Percentiles rank a stretch among this genome's conserved stretches.
phyloP scores from a whole-genome alignment of 805 yeast species.

The Candida wancherniae region DNA sequence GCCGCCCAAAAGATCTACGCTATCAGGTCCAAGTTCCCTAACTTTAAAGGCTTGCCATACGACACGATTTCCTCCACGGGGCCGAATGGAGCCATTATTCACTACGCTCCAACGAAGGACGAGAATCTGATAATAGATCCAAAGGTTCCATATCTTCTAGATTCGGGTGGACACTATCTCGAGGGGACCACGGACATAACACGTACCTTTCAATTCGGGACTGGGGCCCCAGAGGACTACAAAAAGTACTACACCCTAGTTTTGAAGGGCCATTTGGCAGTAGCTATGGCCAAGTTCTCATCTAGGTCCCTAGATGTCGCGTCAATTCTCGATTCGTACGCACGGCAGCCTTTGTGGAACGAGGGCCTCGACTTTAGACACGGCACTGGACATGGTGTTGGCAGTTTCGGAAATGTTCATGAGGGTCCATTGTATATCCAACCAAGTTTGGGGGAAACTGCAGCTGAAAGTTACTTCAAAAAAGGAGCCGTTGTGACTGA shows the following conservation, averaged over 20 bases:
- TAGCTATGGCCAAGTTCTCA: conserved; percentile 77
- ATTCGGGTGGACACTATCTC: conserved; percentile 86
- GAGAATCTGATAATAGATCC: conserved; percentile 60
- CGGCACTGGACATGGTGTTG: conserved; percentile 98
- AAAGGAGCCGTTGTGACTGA: conserved; percentile 76
- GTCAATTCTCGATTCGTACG: conserved; percentile 69
- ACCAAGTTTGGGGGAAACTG: conserved; percentile 46
- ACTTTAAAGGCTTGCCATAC: conserved; percentile 66
- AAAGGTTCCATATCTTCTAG: conserved; percentile 66
- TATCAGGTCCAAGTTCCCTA: conserved; percentile 48
- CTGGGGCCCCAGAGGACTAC: conserved; percentile 32
- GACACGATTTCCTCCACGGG: conserved; percentile 77
- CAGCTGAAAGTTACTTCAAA: conserved; percentile 36
- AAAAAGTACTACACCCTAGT: conserved; percentile 78
- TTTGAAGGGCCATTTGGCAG: conserved; percentile 84
- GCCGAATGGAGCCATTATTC: conserved; percentile 69
- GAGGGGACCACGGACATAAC: conserved; percentile 98
- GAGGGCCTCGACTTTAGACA: conserved; percentile 84
- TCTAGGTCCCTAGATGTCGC: conserved; percentile 60
- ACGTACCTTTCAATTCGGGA: conserved; percentile 69
- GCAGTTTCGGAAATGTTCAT: conserved; percentile 84
- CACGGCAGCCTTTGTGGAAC: conserved; percentile 78
- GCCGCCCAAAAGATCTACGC: conserved; percentile 58
- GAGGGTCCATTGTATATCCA: conserved; percentile 91
- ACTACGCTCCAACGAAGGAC: conserved; percentile 64